phyloP scores from a whole-genome alignment of 2,329 filamentous ascomycete genomes.

The Colletotrichum coccodes region DNA sequence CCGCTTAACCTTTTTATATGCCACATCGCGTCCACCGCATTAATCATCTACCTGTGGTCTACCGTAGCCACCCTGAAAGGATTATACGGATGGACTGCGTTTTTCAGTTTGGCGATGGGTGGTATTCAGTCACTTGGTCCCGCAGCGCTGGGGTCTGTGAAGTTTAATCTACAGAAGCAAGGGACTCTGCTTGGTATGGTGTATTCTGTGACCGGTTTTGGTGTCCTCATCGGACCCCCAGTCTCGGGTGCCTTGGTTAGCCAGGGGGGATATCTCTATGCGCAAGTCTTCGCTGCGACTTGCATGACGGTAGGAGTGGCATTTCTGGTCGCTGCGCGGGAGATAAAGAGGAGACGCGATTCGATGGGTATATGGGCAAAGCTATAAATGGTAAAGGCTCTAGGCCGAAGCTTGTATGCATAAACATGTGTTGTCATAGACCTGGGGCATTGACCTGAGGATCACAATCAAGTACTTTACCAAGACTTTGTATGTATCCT shows the following conservation, averaged over 20 bases:
- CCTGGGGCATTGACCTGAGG: no score
- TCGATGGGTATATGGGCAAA: no score
- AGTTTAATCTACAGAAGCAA: slow-evolving; percentile 59
- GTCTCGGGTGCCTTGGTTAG: slow-evolving; percentile 59
- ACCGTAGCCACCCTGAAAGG: slow-evolving; percentile 37
- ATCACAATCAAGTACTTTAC: no score
- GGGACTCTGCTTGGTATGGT: slow-evolving; percentile 66
- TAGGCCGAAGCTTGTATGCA: no score
- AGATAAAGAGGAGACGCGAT: slow-evolving; percentile 39
- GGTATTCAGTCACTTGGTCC: slow-evolving; percentile 75
- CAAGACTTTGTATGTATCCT: no score
- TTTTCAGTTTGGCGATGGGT: slow-evolving; percentile 71
- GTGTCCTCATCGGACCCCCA: slow-evolving; percentile 61
- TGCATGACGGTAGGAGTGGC: slow-evolving; percentile 3
- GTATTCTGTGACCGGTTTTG: slow-evolving; percentile 61
- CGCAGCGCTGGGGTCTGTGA: slow-evolving; percentile 65
- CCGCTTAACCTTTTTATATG: slow-evolving; percentile 60
- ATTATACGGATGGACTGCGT: slow-evolving; percentile 69
- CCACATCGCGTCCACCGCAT: slow-evolving; percentile 47
- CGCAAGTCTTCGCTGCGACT: background rate
- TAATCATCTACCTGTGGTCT: slow-evolving; percentile 66
- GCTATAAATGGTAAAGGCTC: no score
- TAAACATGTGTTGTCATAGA: no score
- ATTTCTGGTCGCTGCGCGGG: background rate
- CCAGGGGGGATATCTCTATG: slow-evolving; percentile 33